Percentiles rank a stretch among this genome's conserved stretches.
These are phyloP conservation scores for Dicorynia guianensis DNA, from an alignment of 306 rosid species.

Conservation along the genomic window DNA sequence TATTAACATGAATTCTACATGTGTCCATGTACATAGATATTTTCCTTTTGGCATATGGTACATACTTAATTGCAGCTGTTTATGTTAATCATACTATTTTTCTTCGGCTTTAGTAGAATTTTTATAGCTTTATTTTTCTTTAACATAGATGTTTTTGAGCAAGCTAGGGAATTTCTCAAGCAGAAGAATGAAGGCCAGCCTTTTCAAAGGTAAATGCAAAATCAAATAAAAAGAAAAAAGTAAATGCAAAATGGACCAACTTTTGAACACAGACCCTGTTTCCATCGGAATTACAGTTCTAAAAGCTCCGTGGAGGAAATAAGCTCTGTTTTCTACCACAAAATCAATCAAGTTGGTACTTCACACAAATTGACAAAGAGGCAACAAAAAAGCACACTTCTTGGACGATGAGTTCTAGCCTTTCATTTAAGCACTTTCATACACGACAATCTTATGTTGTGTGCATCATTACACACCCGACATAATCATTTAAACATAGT, in stretches of 20 bases:
- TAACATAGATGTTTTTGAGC: neutral
- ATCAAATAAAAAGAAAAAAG: no score
- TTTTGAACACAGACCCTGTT: neutral
- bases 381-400: neutral
- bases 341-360: slow-evolving; percentile 16
- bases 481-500: neutral
- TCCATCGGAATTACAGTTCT: slow-evolving; percentile 38
- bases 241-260: neutral
- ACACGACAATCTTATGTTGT: slow-evolving; percentile 16
- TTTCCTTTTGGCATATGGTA: no score
- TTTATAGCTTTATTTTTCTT: neutral
- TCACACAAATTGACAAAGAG: neutral
- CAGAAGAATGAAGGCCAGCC: neutral
- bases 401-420: slow-evolving; percentile 47
- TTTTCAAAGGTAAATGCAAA: neutral
- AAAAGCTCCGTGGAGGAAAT: slow-evolving; percentile 18
- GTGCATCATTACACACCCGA: slow-evolving; percentile 1
- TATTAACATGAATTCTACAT: no score
- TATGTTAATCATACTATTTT: neutral
- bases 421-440: slow-evolving; percentile 28
- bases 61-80: no score
- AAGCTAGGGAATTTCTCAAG: neutral
- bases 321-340: slow-evolving; percentile 8
- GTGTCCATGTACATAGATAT: no score
- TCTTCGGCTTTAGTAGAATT: neutral